Evolutionary conservation across 202 grass and related monocot species (phyloP), one percentile per base, ranked within the genome.

Genomic region (Panicum hallii): DNA sequence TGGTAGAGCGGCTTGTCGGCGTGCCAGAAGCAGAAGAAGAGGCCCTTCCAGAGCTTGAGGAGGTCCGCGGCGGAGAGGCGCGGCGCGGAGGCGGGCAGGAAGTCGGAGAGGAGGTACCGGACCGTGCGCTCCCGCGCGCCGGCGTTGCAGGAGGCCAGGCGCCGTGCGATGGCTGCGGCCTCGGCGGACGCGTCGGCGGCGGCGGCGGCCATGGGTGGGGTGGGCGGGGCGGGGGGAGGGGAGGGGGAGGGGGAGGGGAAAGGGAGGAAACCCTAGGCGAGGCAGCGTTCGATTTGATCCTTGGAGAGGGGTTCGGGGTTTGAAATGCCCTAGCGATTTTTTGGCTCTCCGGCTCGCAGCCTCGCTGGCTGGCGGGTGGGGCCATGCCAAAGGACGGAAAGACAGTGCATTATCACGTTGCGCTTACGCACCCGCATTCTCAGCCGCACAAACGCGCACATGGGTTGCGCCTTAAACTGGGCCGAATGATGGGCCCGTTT

Each of bases 21-120:
- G 88, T 99, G 96, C 93, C 96, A 96, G 84, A 95, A 92, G 86
- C 93, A 96, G 79, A 91, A 99, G 93, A 99, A 99, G 86, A 99
- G 75, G 22, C 93, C 96, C 90, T 96, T 99, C 96, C 93, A 99
- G 86, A 99, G 89, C 90, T 91, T 96, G 75, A 94, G 80, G 45
- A 99, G 93, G 70, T 93, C 79, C 15, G 72, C 36, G 34, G 81
- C 26, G 63, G 93, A 76, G 63, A 94, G 82, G 53, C 83, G 67
- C 42, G 22, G 2, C 17, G 77, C 46, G 46, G 86, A 16, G 61
- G 71, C 44, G n/a, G 74, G 78, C 0, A 85, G 80, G 85, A 94
- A 89, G 19, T 83, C 45, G 23, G 84, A 53, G 52, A 93, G 89
- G 56, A 99, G 88, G 38, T 90, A 66, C 30, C 90, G 86, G 0